phyloP scores from a whole-genome alignment of 768 basidiomycete genomes.

The Rhizopogon vesiculosus region DNA sequence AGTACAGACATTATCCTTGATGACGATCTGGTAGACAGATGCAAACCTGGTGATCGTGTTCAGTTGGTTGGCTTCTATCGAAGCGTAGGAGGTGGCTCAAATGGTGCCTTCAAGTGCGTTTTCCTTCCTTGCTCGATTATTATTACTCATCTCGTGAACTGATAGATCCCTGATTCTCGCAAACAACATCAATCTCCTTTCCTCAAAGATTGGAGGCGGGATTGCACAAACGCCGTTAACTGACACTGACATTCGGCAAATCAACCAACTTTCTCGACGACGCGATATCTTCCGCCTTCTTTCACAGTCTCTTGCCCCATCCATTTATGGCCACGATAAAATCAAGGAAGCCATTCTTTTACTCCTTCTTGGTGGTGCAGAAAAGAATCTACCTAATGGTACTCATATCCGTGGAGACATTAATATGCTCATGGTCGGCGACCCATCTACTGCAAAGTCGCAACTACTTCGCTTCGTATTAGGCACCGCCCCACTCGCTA shows the following conservation, averaged over 20 bases:
- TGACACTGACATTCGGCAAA: slow-evolving; percentile 90
- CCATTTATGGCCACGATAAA: slow-evolving; percentile 93
- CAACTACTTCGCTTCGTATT: slow-evolving; percentile 95
- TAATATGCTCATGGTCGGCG: slow-evolving; percentile 99
- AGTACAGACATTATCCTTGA: slow-evolving; percentile 96
- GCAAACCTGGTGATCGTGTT: slow-evolving; percentile 97
- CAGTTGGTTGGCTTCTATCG: slow-evolving; percentile 95
- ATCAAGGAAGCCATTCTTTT: slow-evolving; percentile 94
- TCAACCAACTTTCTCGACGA: slow-evolving; percentile 90
- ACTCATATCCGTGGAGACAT: slow-evolving; percentile 99
- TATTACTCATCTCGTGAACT: slow-evolving; percentile 11
- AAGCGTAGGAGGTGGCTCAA: slow-evolving; percentile 86
- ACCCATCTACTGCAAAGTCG: slow-evolving; percentile 97
- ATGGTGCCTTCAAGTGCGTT: slow-evolving; percentile 87
- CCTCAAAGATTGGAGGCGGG: slow-evolving; percentile 92
- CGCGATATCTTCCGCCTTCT: slow-evolving; percentile 84
- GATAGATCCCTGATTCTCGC: slow-evolving; percentile 86
- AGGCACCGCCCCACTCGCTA: slow-evolving; percentile 92
- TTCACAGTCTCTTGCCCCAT: slow-evolving; percentile 93
- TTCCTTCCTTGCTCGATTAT: slow-evolving; percentile 8
- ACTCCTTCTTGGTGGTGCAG: slow-evolving; percentile 90
- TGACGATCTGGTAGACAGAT: slow-evolving; percentile 94
- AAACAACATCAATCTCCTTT: slow-evolving; percentile 92
- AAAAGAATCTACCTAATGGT: slow-evolving; percentile 96
- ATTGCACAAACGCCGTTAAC: slow-evolving; percentile 91